A percentile compares a stretch with the other conserved stretches of the same genome.
phyloP scores from a whole-genome alignment of 257 asterid species.

The Henckelia pumila region DNA sequence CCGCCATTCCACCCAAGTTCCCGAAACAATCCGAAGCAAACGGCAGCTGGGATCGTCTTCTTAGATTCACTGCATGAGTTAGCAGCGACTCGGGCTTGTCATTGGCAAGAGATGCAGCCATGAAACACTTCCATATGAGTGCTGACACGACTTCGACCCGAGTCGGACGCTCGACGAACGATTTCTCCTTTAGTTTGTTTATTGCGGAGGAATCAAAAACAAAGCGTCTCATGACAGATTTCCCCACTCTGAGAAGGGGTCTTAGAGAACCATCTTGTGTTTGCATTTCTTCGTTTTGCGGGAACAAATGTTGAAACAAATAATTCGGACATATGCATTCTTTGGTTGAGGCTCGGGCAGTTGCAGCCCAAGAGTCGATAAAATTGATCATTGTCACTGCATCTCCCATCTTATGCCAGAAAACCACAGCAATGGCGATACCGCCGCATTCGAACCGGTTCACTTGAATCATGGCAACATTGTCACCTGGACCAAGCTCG shows the following conservation, averaged over 20 bases:
- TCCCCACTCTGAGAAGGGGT: neutral
- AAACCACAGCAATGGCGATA: slow-evolving; percentile 1
- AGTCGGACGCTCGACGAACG: slow-evolving; percentile 11
- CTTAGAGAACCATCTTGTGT: neutral
- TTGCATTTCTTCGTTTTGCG: slow-evolving; percentile 4
- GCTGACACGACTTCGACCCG: slow-evolving; percentile 21
- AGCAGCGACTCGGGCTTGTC: neutral
- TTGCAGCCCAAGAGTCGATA: slow-evolving; percentile 8
- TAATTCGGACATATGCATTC: neutral
- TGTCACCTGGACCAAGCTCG: neutral
- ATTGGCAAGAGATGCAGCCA: slow-evolving; percentile 8
- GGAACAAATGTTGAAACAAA: slow-evolving; percentile 10
- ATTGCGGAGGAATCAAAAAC: slow-evolving; percentile 10
- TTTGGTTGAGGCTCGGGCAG: neutral
- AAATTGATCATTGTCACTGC: neutral
- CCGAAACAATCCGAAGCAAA: slow-evolving; percentile 19
- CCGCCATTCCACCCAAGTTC: slow-evolving; percentile 39
- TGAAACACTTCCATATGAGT: slow-evolving; percentile 23
- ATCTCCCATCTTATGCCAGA: slow-evolving; percentile 15
- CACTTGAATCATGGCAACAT: slow-evolving; percentile 4
- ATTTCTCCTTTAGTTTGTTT: slow-evolving; percentile 9
- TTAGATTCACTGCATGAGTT: neutral
- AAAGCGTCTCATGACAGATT: slow-evolving; percentile 7
- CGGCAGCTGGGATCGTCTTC: neutral
- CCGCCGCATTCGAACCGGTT: slow-evolving; percentile 19